Percentiles rank a stretch among this genome's conserved stretches.
phyloP scores from a whole-genome alignment of 2,329 filamentous ascomycete species.

The Arthrobotrys sinensis region DNA sequence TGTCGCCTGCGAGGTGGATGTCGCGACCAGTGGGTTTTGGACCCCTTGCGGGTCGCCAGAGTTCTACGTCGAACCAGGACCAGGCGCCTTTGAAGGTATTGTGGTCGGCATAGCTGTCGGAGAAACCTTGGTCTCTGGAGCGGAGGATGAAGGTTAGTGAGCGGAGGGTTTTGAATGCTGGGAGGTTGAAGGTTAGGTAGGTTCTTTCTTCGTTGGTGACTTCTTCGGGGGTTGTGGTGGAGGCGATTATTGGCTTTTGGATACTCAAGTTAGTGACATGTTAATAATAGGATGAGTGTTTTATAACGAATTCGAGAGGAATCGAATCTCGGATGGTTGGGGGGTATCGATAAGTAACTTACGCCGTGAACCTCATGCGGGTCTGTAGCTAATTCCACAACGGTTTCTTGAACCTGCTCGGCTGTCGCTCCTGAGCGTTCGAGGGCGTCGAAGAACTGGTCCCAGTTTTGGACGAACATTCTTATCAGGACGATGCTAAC shows the following conservation, averaged over 20 bases:
- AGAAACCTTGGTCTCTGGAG: not conserved
- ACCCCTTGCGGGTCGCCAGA: slow-evolving; percentile 32
- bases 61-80: slow-evolving; percentile 53
- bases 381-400: not conserved
- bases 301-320: no score
- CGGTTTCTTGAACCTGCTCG: not conserved
- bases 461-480: slow-evolving; percentile 16
- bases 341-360: not conserved
- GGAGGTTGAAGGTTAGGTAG: slow-evolving; percentile 21
- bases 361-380: not conserved
- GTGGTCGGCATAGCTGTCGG: not conserved
- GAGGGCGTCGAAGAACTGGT: slow-evolving; percentile 11
- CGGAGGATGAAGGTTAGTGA: slow-evolving; percentile 21
- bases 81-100: slow-evolving; percentile 31
- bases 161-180: not conserved
- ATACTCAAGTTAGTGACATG: not conserved
- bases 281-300: not conserved
- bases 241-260: slow-evolving; percentile 5
- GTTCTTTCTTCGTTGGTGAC: not conserved
- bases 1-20: slow-evolving; percentile 3
- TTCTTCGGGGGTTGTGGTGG: not conserved
- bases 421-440: not conserved
- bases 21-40: slow-evolving; percentile 11
- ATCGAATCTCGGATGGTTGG: no score
- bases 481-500: no score